Base-by-base conservation (phyloP, 768 basidiomycete genomes). In the Termitomyces sp. region DNA sequence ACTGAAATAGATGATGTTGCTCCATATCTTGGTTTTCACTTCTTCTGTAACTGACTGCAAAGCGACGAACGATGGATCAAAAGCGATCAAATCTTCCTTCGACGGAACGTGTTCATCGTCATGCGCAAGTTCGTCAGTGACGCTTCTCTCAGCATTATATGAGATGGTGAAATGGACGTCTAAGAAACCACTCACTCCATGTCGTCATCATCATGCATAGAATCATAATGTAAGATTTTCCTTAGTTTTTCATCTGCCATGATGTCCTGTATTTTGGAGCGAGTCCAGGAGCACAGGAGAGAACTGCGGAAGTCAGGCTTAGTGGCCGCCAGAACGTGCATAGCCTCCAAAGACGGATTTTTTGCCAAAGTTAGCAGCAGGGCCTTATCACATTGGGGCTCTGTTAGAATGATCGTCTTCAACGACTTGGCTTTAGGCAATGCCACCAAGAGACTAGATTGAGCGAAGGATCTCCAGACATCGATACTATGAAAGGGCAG, bases 1-100 rank as follows among this genome's bases (percentile, higher is more conserved):
- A 21, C 19, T 39, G 43, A 57, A 57, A 50, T 46, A 52, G 32
- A 57, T 46, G 11, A 57, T 52, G 23, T 52, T 45, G 28, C 43
- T 52, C 32, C 37, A 52, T 21, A 57, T 52, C 21, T 52, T 16
- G 9, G n/a, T 7, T 44, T 52, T 57, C 7, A 46, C 50, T 8
- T 37, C 42, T 25, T 57, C 25, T 25, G 37, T 7, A 28, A 28
- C 21, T 34, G 50, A 57, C 44, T 44, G 41, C 35, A 57, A 46
- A 14, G 56, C 56, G n/a, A 57, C 44, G 25, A 57, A 57, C 11
- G 25, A 37, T 3, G 56, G 16, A 16, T 51, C 49, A 17, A 52
- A 52, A 23, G 32, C 40, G 19, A 25, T 28, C 25, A 35, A 8
- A 16, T 40, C n/a, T 21, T 52, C 30, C 28, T 28, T 28, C 25